Conservation (phyloP, 2,329 filamentous ascomycete species). For the Clonostachys rhizophaga region DNA sequence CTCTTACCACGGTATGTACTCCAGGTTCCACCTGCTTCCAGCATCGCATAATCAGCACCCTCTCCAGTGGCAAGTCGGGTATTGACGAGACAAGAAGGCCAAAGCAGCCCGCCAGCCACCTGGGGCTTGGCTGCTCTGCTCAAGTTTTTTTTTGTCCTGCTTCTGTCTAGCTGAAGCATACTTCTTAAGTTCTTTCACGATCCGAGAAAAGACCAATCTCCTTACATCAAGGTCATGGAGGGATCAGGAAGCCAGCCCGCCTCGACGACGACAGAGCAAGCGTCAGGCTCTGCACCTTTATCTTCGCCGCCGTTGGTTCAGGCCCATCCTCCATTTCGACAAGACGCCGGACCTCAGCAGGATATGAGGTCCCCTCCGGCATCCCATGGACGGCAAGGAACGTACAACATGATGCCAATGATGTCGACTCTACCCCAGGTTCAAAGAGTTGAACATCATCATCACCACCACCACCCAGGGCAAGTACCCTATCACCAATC, state of each 20-base stretch:
- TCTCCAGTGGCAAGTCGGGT: not conserved
- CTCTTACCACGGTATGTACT: too few relatives aligned
- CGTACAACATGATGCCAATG: slow-evolving; percentile 44
- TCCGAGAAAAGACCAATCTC: too few relatives aligned
- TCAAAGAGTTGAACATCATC: slow-evolving; percentile 25
- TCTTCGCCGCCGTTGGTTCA: slow-evolving; percentile 11
- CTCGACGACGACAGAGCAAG: too few relatives aligned
- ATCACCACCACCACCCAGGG: slow-evolving; percentile 19
- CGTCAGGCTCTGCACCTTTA: too few relatives aligned
- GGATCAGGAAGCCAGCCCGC: too few relatives aligned
- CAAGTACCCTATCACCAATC: slow-evolving; percentile 15
- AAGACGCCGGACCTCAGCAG: slow-evolving; percentile 34
- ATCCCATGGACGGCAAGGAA: slow-evolving; percentile 9
- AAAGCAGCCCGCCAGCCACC: not conserved
- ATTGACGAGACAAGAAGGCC: not conserved
- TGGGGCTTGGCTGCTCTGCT: not conserved
- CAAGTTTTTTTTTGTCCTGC: not conserved
- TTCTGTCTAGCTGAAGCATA: too few relatives aligned
- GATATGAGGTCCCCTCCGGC: slow-evolving; percentile 27
- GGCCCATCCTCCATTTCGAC: slow-evolving; percentile 22
- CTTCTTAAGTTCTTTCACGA: too few relatives aligned
- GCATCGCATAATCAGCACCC: not conserved
- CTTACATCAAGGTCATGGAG: too few relatives aligned
- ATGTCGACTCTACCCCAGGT: slow-evolving; percentile 34
- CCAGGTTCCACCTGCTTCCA: too few relatives aligned